A percentile compares a stretch with the other conserved stretches of the same genome.
Conservation (phyloP, 371 early-diverging fungal genomes). For the Cokeromyces recurvatus region DNA sequence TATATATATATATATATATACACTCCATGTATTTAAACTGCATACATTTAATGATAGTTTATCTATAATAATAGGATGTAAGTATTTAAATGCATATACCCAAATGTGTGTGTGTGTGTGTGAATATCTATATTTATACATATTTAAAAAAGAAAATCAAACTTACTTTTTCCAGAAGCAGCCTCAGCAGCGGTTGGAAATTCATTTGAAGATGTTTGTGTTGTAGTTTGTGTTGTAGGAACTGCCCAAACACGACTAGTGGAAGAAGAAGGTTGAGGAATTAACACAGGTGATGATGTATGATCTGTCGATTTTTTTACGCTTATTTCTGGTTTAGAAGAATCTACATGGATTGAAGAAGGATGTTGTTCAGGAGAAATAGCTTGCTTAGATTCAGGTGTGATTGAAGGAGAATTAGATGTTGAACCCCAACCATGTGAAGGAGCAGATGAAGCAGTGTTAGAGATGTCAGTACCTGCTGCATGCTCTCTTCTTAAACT, state of each 20-base stretch:
- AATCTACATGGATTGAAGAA: too few species aligned
- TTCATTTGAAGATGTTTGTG: conserved; percentile 8
- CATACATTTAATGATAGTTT: conserved; percentile 8
- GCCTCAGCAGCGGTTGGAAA: conserved; percentile 31
- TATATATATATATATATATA: too few species aligned
- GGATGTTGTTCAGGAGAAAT: not conserved
- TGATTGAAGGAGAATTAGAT: conserved; percentile 1
- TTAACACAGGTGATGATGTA: not conserved
- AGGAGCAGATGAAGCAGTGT: conserved; percentile 13
- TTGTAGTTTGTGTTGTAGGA: conserved; percentile 6
- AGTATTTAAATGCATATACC: too few species aligned
- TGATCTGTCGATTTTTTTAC: not conserved
- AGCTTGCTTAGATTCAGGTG: not conserved
- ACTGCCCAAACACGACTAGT: conserved; percentile 22
- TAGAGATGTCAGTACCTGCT: conserved; percentile 10
- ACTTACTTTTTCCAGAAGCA: conserved; percentile 16
- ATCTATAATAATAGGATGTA: not conserved
- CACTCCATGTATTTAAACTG: not conserved
- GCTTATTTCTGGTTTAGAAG: too few species aligned
- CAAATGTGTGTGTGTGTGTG: too few species aligned
- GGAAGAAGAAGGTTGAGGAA: conserved; percentile 4
- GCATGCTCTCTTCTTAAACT: conserved; percentile 43
- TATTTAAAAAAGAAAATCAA: not conserved
- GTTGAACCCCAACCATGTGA: conserved; percentile 34
- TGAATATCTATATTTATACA: too few species aligned